Conservation (phyloP, 352 stramenopile genomes). For the Phytophthora multivora region DNA sequence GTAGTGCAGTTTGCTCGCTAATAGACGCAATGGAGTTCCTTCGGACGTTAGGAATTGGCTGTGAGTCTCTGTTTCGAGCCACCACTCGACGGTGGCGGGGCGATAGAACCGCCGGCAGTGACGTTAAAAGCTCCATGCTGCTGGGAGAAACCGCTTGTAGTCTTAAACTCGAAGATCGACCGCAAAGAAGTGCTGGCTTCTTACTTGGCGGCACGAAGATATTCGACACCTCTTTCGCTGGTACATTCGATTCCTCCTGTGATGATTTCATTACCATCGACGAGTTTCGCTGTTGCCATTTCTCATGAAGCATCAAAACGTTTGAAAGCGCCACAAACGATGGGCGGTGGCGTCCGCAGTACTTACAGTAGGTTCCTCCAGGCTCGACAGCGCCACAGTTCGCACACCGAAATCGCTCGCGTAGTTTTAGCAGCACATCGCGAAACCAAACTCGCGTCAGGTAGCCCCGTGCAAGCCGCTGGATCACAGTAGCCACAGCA, state of each 20-base stretch:
- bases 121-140: not conserved
- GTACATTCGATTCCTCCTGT: not conserved
- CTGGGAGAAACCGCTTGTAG: not conserved
- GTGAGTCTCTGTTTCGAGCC: not conserved
- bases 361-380: slow-evolving; percentile 66
- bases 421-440: slow-evolving; percentile 33
- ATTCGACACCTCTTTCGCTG: not conserved
- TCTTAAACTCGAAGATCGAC: slow-evolving; percentile 1
- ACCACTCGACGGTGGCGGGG: slow-evolving; percentile 19
- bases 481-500: slow-evolving; percentile 33
- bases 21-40: slow-evolving; percentile 11
- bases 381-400: slow-evolving; percentile 70
- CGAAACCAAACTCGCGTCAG: slow-evolving; percentile 25
- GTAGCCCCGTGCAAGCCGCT: slow-evolving; percentile 30
- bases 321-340: slow-evolving; percentile 32
- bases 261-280: not conserved
- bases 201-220: not conserved
- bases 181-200: not conserved
- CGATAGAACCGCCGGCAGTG: slow-evolving; percentile 18
- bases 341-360: slow-evolving; percentile 54
- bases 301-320: slow-evolving; percentile 21
- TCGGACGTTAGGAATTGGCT: slow-evolving; percentile 1
- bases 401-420: slow-evolving; percentile 54
- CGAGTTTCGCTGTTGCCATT: slow-evolving; percentile 6
- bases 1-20: slow-evolving; percentile 26